These are phyloP conservation scores for Paramyrothecium roridum DNA, from an alignment of 2,329 filamentous ascomycete species.

Conservation along the genomic window DNA sequence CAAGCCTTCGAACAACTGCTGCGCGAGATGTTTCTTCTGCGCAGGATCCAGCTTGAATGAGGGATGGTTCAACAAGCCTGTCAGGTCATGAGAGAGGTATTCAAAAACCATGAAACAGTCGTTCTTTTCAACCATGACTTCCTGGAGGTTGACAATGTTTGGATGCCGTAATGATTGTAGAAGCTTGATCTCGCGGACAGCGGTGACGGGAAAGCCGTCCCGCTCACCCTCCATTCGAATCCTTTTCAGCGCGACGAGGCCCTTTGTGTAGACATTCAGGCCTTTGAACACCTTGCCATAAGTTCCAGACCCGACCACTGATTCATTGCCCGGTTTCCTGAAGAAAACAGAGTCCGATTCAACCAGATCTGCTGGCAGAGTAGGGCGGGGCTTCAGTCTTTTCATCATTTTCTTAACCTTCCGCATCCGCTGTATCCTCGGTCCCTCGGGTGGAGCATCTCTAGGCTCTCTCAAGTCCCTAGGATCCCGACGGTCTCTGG, in stretches of 20 bases:
- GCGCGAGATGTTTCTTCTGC: slow-evolving; percentile 90
- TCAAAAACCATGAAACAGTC: slow-evolving; percentile 99
- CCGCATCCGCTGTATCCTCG: slow-evolving; percentile 49
- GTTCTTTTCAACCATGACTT: slow-evolving; percentile 98
- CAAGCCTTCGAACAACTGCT: slow-evolving; percentile 88
- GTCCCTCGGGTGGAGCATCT: slow-evolving; percentile 27
- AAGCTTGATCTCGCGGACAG: slow-evolving; percentile 86
- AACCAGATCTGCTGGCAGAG: slow-evolving; percentile 67
- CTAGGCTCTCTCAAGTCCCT: slow-evolving; percentile 39
- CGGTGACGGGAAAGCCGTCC: slow-evolving; percentile 88
- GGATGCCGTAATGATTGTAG: slow-evolving; percentile 80
- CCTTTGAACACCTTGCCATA: slow-evolving; percentile 96
- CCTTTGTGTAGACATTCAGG: slow-evolving; percentile 86
- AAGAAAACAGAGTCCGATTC: slow-evolving; percentile 88
- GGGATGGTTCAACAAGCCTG: slow-evolving; percentile 91
- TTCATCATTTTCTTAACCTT: slow-evolving; percentile 67
- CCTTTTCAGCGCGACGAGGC: slow-evolving; percentile 80
- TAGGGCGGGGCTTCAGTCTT: slow-evolving; percentile 68
- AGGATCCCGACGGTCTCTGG: slow-evolving; percentile 28
- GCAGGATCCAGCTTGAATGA: slow-evolving; percentile 79
- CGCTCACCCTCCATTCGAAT: slow-evolving; percentile 92
- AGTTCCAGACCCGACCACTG: slow-evolving; percentile 90
- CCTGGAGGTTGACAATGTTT: slow-evolving; percentile 79
- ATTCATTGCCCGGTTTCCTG: slow-evolving; percentile 95
- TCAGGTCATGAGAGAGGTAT: slow-evolving; percentile 94